These are phyloP conservation scores for Petunia hybrid DNA, from an alignment of 305 asterid genomes.

Conservation along the genomic window DNA sequence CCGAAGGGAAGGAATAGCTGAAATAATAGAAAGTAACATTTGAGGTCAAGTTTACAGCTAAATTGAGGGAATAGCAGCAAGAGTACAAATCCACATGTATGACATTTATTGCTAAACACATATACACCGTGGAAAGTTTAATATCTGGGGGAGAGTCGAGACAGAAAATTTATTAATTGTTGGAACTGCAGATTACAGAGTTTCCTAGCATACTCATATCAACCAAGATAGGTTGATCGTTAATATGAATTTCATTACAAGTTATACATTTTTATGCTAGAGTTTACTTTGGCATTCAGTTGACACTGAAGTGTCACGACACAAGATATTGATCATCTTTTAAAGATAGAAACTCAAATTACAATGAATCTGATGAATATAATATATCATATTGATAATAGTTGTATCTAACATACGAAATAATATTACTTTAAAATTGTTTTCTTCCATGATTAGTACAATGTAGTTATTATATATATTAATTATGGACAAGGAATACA, in stretches of 20 bases:
- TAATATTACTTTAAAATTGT: not conserved
- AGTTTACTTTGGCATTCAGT: not conserved
- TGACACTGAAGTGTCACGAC: not conserved
- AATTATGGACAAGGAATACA: too few relatives aligned
- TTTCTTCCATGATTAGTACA: not conserved
- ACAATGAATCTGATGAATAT: not conserved
- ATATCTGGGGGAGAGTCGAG: not conserved
- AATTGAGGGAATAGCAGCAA: not conserved
- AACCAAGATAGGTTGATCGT: not conserved
- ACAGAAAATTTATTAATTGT: not conserved
- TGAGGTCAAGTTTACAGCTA: slow-evolving; percentile 8
- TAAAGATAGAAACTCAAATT: not conserved
- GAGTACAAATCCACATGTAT: not conserved
- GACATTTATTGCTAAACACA: not conserved
- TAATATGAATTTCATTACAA: slow-evolving; percentile 19
- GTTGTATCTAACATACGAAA: not conserved
- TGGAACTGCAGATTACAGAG: not conserved
- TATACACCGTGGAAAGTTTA: not conserved
- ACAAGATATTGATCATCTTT: not conserved
- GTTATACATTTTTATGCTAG: slow-evolving; percentile 4
- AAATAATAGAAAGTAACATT: slow-evolving; percentile 36
- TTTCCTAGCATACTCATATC: not conserved
- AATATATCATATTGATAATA: not conserved
- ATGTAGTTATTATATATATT: too few relatives aligned
- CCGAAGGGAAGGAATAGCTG: slow-evolving; percentile 97